Base-by-base conservation (phyloP, 192 early-diverging fungal genomes). In the Backusella macrospora region DNA sequence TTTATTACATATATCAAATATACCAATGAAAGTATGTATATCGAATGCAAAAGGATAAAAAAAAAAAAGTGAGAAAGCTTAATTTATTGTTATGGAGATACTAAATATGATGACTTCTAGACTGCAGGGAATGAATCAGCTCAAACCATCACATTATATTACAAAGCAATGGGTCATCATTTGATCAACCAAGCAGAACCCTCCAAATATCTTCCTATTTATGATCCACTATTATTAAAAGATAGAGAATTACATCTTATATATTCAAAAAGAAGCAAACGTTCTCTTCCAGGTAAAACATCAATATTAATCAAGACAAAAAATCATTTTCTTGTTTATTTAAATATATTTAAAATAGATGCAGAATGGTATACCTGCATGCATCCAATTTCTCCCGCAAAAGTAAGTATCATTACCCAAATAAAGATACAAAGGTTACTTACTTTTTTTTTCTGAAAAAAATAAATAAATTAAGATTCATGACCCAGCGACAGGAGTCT, bases 351-450 rank as follows among this genome's bases (percentile, higher is more conserved):
- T 15, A n/a, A 47, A 39, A 13, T 65, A 74, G 73, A 74, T 26
- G 38, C 63, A 21, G 73, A 64, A 43, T 74, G 73, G 73, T 67
- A 47, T 45, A 65, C 64, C 21, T 74, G 73, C 45, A 74, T 74
- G 73, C 73, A 74, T 67, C 29, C 45, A 23, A 52, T 74, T 6
- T 67, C 64, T 9, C 73, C 73, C 26, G 34, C 55, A 12, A 65
- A 67, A 43, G 73, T 74, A 67, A 67, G 71, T 63, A 16, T 6
- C 48, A 6, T 26, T 12, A 23, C 52, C 52, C 21, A 59, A 59
- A 59, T 59, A 59, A 26, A 21, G 52, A 59, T 59, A 68, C 45
- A 68, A 38, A 42, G 16, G 21, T 45, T 68, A 39, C 45, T 46
- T 44, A 49, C 49, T 15, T 52, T 39, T 18, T 70, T 49, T 16